Base-by-base conservation (phyloP, 176 grass and related monocot species). In the Rhynchospora tenuis region DNA sequence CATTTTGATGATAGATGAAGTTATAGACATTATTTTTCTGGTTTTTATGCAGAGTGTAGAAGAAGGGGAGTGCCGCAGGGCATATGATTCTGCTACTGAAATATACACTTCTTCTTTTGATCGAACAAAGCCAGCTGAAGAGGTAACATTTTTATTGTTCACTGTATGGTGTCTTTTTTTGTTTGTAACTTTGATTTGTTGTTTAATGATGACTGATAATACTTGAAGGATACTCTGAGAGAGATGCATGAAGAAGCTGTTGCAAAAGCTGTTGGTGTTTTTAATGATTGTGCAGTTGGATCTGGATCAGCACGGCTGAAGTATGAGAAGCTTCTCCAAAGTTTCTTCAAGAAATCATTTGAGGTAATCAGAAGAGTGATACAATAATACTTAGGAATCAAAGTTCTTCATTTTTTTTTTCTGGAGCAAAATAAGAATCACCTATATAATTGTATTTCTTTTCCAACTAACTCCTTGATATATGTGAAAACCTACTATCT, bases 251-350 rank as follows among this genome's bases (percentile, higher is more conserved):
- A 99, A 92, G 60, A 86, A 64, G 91, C 96, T 31, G 59, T 95
- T 85, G 83, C 67, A 31, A 99, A 92, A 83, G 91, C 96, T 62
- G 54, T 95, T 78, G 33, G 45, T 72, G 79, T 43, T 77, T 99
- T 99, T 86, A 89, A 88, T 88, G 83, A 87, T 68, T 86, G 23
- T 85, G 91, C 91, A 60, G 91, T 99, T 42, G 96, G 96, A 27
- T 77, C 80, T 84, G 91, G 96, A 72, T 86, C 86, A 80, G 89
- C 85, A 42, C 87, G 96, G 52, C 83, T 74, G 12, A 95, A 99
- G 88, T 99, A 93, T 59, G 96, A 99, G 73, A 95, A 95, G 88
- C 93, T 89, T 84, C 96, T 99, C 58, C 86, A 93, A 6, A 88
- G 26, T 84, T 92, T 87, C 84, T 89, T 99, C 7, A 92, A 38